Evolutionary conservation across 257 asterid genomes (phyloP).

Genomic region (Haberlea rhodopensis): DNA sequence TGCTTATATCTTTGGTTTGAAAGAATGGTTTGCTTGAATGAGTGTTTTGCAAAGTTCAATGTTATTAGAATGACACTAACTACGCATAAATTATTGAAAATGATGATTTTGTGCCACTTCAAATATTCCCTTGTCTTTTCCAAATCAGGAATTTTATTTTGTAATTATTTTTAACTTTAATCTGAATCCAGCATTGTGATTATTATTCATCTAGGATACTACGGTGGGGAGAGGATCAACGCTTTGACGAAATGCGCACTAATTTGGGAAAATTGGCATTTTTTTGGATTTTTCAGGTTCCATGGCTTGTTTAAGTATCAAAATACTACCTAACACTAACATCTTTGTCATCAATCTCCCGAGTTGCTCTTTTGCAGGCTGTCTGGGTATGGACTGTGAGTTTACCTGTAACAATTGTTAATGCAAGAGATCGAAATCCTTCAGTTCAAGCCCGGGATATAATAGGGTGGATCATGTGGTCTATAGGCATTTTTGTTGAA

Average conservation of each 20-base stretch:
- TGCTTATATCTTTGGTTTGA: slow-evolving; percentile 5
- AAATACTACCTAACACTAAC: background rate
- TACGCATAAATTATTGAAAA: background rate
- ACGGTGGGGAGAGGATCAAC: slow-evolving; percentile 95
- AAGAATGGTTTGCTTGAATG: background rate
- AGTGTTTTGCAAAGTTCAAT: background rate
- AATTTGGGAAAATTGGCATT: slow-evolving; percentile 75
- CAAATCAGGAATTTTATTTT: background rate
- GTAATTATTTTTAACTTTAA: slow-evolving; percentile 4
- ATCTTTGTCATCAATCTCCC: background rate
- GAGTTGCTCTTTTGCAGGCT: slow-evolving; percentile 46
- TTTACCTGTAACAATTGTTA: slow-evolving; percentile 86
- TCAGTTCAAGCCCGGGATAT: slow-evolving; percentile 61
- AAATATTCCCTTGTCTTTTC: background rate
- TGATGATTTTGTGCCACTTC: background rate
- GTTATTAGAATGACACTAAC: background rate
- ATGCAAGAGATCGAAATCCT: slow-evolving; percentile 68
- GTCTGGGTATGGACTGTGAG: slow-evolving; percentile 99
- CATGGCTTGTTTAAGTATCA: background rate
- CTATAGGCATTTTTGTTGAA: slow-evolving; percentile 60
- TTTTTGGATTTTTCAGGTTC: slow-evolving; percentile 89
- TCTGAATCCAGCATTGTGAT: slow-evolving; percentile 7
- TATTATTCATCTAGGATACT: slow-evolving; percentile 55
- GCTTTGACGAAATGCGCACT: slow-evolving; percentile 81
- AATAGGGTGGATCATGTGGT: slow-evolving; percentile 88